These are phyloP conservation scores for Barnettozyma sp. DNA, from an alignment of 805 yeast species.

Conservation along the genomic window DNA sequence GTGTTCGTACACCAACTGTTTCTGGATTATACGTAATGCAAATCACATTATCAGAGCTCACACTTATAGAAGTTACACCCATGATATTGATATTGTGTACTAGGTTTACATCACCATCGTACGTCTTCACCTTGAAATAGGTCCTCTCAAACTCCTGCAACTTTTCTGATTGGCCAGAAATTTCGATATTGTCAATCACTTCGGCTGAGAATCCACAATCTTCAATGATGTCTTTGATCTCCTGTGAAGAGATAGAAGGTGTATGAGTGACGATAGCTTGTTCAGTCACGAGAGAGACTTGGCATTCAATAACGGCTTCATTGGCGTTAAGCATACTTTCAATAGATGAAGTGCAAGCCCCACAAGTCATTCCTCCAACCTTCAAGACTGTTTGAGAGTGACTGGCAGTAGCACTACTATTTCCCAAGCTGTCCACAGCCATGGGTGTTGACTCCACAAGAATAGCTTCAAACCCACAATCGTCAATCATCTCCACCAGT, in stretches of 20 bases:
- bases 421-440: background rate
- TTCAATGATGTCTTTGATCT: slow-evolving; percentile 51
- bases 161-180: background rate
- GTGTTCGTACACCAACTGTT: slow-evolving; percentile 53
- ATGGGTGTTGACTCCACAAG: slow-evolving; percentile 14
- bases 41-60: slow-evolving; percentile 3
- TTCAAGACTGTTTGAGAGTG: slow-evolving; percentile 5
- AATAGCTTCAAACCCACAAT: slow-evolving; percentile 62
- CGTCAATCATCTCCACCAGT: slow-evolving; percentile 54
- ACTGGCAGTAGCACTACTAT: too few relatives aligned
- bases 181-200: slow-evolving; percentile 16
- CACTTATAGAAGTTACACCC: slow-evolving; percentile 5
- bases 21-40: slow-evolving; percentile 44
- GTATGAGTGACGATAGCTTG: slow-evolving; percentile 54
- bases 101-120: slow-evolving; percentile 2
- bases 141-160: slow-evolving; percentile 9
- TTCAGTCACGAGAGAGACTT: slow-evolving; percentile 72
- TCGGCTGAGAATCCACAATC: slow-evolving; percentile 68
- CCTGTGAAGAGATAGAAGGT: slow-evolving; percentile 24
- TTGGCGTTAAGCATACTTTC: slow-evolving; percentile 43
- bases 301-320: slow-evolving; percentile 46
- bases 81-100: slow-evolving; percentile 8
- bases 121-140: slow-evolving; percentile 9
- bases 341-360: slow-evolving; percentile 49
- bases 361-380: slow-evolving; percentile 26